Evolutionary conservation across 2,329 filamentous ascomycete species (phyloP).

Genomic region (Neopestalotiopsis sp.): DNA sequence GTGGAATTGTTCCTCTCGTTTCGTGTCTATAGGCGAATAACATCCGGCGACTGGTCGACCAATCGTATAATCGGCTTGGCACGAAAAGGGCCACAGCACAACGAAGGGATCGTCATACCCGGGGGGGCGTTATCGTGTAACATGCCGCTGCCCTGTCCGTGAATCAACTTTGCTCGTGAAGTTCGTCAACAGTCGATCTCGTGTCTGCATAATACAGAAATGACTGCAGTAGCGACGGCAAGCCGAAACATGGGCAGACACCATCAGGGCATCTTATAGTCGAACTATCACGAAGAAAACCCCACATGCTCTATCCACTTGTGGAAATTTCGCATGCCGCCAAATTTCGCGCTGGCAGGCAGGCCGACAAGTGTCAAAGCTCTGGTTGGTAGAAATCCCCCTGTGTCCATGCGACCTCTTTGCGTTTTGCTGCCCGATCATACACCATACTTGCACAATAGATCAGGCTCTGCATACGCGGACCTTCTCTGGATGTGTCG

Average conservation of each 20-base stretch:
- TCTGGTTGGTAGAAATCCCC: constrained; percentile 13
- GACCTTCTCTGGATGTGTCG: not conserved
- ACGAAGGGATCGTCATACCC: not conserved
- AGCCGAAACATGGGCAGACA: not conserved
- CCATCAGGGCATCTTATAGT: not conserved
- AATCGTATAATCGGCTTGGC: not conserved
- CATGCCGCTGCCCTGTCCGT: not conserved
- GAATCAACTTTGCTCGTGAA: not conserved
- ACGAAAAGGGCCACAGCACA: not conserved
- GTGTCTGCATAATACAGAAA: not conserved
- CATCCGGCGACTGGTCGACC: not conserved
- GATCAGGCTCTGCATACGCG: not conserved
- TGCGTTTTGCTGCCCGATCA: constrained; percentile 7
- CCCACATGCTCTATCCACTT: constrained; percentile 7
- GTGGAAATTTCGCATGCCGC: not conserved
- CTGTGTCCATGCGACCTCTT: constrained; percentile 7
- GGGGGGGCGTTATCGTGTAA: not conserved
- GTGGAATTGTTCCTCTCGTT: not conserved
- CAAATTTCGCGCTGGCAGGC: not conserved
- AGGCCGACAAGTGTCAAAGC: constrained; percentile 11
- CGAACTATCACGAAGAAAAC: not conserved
- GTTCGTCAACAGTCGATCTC: not conserved
- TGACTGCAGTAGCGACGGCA: not conserved
- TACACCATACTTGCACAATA: not conserved
- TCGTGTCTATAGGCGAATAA: too few species aligned